A percentile compares a stretch with the other conserved stretches of the same genome.
phyloP scores from a whole-genome alignment of 2,329 filamentous ascomycete genomes.

The Epicoccum nigrum region DNA sequence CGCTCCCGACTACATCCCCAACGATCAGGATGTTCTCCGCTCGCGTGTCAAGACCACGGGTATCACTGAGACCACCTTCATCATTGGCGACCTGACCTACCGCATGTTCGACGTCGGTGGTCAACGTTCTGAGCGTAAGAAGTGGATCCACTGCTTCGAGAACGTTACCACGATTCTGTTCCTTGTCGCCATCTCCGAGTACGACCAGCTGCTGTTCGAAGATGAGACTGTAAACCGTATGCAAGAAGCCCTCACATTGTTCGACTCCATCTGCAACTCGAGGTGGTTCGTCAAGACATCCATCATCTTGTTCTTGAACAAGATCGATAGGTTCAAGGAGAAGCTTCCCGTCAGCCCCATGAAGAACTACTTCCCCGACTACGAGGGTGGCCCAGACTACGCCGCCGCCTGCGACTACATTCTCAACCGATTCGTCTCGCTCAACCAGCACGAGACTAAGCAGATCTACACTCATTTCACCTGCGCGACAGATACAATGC shows the following conservation, averaged over 20 bases:
- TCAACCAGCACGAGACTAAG: conserved; percentile 99
- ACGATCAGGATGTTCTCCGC: conserved; percentile 91
- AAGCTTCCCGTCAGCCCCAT: conserved; percentile 75
- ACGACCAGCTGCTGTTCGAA: conserved; percentile 94
- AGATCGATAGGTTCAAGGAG: conserved; percentile 77
- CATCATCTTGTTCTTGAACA: conserved; percentile 76
- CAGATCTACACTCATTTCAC: conserved; percentile 99
- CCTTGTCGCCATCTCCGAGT: conserved; percentile 95
- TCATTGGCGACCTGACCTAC: conserved; percentile 92
- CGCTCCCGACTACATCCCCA: conserved; percentile 89
- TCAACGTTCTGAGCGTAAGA: conserved; percentile 95
- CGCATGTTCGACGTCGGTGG: conserved; percentile 98
- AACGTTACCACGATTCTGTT: conserved; percentile 97
- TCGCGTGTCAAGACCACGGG: conserved; percentile 97
- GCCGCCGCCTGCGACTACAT: conserved; percentile 97
- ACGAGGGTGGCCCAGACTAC: conserved; percentile 91
- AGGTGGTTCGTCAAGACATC: conserved; percentile 75
- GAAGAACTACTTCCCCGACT: conserved; percentile 78
- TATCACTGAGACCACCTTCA: conserved; percentile 96
- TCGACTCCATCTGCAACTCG: conserved; percentile 76
- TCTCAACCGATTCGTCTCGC: conserved; percentile 94
- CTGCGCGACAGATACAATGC: conserved; percentile 96
- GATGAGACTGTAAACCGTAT: conserved; percentile 86
- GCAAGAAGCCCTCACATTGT: conserved; percentile 73
- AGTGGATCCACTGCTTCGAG: conserved; percentile 99